These are phyloP conservation scores for Ogataea angusta DNA, from an alignment of 805 yeast species.

Conservation along the genomic window DNA sequence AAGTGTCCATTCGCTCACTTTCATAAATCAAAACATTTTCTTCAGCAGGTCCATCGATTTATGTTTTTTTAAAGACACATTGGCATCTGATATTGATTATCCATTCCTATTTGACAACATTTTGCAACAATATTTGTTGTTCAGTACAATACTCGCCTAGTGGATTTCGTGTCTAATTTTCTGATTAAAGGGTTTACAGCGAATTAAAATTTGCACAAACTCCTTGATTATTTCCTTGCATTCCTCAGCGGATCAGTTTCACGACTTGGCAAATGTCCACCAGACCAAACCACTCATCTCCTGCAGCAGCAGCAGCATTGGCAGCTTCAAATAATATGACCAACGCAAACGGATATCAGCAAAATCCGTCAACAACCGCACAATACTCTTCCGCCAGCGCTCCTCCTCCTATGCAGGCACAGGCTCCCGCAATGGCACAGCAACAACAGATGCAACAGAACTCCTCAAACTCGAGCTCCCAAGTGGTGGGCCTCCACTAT, in stretches of 20 bases:
- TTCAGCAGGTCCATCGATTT: slow-evolving; percentile 8
- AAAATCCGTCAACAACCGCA: slow-evolving; percentile 28
- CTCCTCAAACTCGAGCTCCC: slow-evolving; percentile 38
- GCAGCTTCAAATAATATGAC: slow-evolving; percentile 30
- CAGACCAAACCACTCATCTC: slow-evolving; percentile 26
- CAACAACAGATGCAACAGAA: slow-evolving; percentile 15
- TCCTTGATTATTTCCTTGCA: slow-evolving; percentile 6
- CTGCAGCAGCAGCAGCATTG: slow-evolving; percentile 35
- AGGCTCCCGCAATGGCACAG: slow-evolving; percentile 11
- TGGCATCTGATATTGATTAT: slow-evolving; percentile 1
- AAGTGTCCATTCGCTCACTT: background rate
- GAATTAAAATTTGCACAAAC: background rate
- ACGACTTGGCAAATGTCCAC: slow-evolving; percentile 18
- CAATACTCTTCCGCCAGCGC: slow-evolving; percentile 26
- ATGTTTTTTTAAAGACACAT: slow-evolving; percentile 11
- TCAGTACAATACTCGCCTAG: background rate
- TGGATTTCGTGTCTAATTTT: background rate
- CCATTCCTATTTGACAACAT: background rate
- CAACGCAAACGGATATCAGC: slow-evolving; percentile 22
- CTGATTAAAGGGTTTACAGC: slow-evolving; percentile 1
- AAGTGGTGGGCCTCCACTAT: slow-evolving; percentile 91
- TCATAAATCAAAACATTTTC: slow-evolving; percentile 9
- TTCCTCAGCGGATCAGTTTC: slow-evolving; percentile 8
- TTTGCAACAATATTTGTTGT: background rate
- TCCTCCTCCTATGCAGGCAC: slow-evolving; percentile 16